These are phyloP conservation scores for Aspergillus indologenus DNA, from an alignment of 495 filamentous ascomycete species.

Conservation along the genomic window DNA sequence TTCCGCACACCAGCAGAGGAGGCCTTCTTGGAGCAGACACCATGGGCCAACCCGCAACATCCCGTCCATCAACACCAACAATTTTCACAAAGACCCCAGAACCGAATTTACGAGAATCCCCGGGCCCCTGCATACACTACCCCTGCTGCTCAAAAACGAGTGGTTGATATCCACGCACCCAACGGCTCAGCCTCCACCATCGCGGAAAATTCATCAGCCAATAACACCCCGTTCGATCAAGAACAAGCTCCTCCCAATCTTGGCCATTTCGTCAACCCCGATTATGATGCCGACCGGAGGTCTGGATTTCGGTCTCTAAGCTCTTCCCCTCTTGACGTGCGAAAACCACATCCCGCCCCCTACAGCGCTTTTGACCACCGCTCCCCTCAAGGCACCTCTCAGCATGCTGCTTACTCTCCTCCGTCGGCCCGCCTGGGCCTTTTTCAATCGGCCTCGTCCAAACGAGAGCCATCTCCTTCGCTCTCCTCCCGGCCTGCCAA, in stretches of 20 bases:
- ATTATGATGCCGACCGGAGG: slow-evolving; percentile 39
- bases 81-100: slow-evolving; percentile 35
- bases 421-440: slow-evolving; percentile 36
- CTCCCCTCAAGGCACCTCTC: slow-evolving; percentile 25
- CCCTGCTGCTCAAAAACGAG: slow-evolving; percentile 51
- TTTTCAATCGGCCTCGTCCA: slow-evolving; percentile 31
- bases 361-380: slow-evolving; percentile 28
- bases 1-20: slow-evolving; percentile 65
- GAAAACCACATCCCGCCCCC: slow-evolving; percentile 39
- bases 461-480: slow-evolving; percentile 35
- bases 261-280: slow-evolving; percentile 31
- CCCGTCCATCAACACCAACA: slow-evolving; percentile 60
- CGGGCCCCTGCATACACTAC: slow-evolving; percentile 44
- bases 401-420: slow-evolving; percentile 38
- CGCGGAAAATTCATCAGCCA: slow-evolving; percentile 50
- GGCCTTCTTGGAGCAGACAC: slow-evolving; percentile 76
- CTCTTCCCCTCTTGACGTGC: slow-evolving; percentile 45
- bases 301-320: slow-evolving; percentile 43
- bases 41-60: slow-evolving; percentile 87
- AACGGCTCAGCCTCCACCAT: slow-evolving; percentile 58
- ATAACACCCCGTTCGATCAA: slow-evolving; percentile 48
- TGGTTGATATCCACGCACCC: slow-evolving; percentile 50
- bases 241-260: slow-evolving; percentile 27
- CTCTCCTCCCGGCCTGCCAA: slow-evolving; percentile 34
- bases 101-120: slow-evolving; percentile 29